phyloP scores from a whole-genome alignment of 2,329 filamentous ascomycete species.

The Phoma herbarum region DNA sequence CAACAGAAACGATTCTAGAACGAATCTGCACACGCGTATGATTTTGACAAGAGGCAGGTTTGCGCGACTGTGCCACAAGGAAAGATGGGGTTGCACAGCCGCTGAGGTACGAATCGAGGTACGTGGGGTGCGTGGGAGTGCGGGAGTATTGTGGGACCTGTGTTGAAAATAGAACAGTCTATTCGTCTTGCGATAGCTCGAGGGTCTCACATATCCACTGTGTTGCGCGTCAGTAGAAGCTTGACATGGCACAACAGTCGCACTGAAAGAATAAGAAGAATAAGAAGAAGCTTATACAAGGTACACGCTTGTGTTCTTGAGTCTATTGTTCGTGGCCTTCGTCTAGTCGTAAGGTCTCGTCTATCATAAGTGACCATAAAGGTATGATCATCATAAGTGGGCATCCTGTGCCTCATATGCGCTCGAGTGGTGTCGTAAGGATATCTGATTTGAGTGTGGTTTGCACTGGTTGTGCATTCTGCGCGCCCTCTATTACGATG shows the following conservation, averaged over 20 bases:
- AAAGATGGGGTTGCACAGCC: constrained; percentile 23
- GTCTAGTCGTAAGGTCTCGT: constrained; percentile 40
- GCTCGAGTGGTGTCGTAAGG: constrained; percentile 28
- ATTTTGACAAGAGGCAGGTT: constrained; percentile 8
- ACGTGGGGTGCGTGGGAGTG: constrained; percentile 13
- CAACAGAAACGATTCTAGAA: constrained; percentile 6
- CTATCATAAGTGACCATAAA: constrained; percentile 39
- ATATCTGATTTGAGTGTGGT: constrained; percentile 13
- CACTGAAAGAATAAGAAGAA: not conserved
- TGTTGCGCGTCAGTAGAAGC: not conserved
- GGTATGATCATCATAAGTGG: constrained; percentile 34
- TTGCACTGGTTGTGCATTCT: constrained; percentile 11
- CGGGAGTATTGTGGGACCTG: constrained; percentile 17
- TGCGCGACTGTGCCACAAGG: constrained; percentile 14
- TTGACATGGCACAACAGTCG: not conserved
- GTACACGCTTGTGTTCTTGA: constrained; percentile 27
- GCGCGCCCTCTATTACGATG: constrained; percentile 23
- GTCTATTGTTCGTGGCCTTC: constrained; percentile 30
- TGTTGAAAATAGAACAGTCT: constrained; percentile 16
- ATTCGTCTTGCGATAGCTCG: not conserved
- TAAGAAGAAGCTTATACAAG: too few species aligned
- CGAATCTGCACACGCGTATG: constrained; percentile 1
- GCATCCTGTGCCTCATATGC: constrained; percentile 34
- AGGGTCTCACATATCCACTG: not conserved
- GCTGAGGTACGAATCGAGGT: constrained; percentile 19